Evolutionary conservation across 352 stramenopile species (phyloP), one percentile per base, ranked within the genome.

Genomic region (Saprolegnia diclina): DNA sequence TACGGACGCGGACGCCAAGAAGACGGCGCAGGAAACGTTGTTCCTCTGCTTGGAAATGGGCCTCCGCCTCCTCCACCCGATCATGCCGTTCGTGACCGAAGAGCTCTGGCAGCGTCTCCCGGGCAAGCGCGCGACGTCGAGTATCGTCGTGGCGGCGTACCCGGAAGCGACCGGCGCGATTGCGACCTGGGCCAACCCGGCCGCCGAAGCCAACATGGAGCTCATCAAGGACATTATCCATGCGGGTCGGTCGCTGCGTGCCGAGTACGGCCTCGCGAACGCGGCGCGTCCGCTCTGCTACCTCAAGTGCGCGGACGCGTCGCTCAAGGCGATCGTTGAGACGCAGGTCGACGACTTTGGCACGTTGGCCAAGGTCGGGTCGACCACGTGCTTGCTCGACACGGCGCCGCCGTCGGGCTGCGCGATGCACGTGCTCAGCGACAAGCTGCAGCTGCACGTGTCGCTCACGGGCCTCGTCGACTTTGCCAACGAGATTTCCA

Each of bases 61-160:
- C 21, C 89, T 99, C 73, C 89, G 96, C 21, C 81, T 99, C 56
- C 76, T 99, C 40, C 98, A 99, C 73, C 97, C 97, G 7, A 97
- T 99, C 74, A 98, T 99, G 76, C 98, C 98, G n/a, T 99, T 99
- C 76, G 93, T 99, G 24, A 99, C 97, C 0, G 98, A 99, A 81
- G 98, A 99, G 76, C 81, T 99, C 11, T 99, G 97, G 97, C 95
- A 96, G 11, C 74, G 18, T 53, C 53, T 26, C 13, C 24, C 83
- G 76, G 77, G 81, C 90, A 72, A 81, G 83, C 37, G 86, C 92
- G 67, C 42, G 42, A 48, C 42, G 78, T 77, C 29, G 74, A 76
- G 16, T 75, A 87, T 91, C 45, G 71, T 92, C 32, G 88, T 85
- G 66, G 76, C 81, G 4, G 67, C 73, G 54, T 94, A 91, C 74